These are phyloP conservation scores for Teunomyces atbi DNA, from an alignment of 805 yeast genomes.

Conservation along the genomic window DNA sequence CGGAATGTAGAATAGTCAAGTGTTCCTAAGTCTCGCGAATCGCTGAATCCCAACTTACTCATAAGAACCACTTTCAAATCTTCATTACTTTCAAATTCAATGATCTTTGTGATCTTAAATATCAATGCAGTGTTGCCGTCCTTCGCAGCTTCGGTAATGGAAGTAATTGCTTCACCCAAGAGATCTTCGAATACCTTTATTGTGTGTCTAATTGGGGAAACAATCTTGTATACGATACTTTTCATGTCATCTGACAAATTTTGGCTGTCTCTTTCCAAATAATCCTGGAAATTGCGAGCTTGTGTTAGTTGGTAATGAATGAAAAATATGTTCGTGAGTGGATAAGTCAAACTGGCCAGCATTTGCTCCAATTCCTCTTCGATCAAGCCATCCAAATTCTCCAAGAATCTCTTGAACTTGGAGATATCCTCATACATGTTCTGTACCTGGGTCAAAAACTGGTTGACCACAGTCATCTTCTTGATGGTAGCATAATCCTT, in stretches of 20 bases:
- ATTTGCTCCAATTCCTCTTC: slow-evolving; percentile 41
- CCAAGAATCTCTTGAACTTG: slow-evolving; percentile 50
- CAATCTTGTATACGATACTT: slow-evolving; percentile 59
- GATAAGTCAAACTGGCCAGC: slow-evolving; percentile 31
- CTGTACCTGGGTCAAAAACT: slow-evolving; percentile 69
- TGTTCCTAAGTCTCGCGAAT: slow-evolving; percentile 15
- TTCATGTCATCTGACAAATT: slow-evolving; percentile 60
- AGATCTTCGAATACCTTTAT: slow-evolving; percentile 62
- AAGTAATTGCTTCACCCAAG: slow-evolving; percentile 61
- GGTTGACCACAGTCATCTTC: slow-evolving; percentile 64
- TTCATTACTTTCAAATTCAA: slow-evolving; percentile 77
- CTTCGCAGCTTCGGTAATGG: slow-evolving; percentile 69
- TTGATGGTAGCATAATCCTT: slow-evolving; percentile 67
- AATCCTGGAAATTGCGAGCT: slow-evolving; percentile 77
- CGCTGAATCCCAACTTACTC: slow-evolving; percentile 25
- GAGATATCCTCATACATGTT: slow-evolving; percentile 62
- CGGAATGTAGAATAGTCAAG: slow-evolving; percentile 30
- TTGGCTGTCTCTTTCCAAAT: slow-evolving; percentile 54
- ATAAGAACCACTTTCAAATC: slow-evolving; percentile 54
- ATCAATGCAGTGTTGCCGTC: slow-evolving; percentile 67
- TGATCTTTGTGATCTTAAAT: slow-evolving; percentile 68
- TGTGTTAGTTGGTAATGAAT: slow-evolving; percentile 71
- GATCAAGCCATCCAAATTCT: slow-evolving; percentile 52
- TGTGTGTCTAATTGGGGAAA: slow-evolving; percentile 44
- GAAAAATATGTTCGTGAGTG: slow-evolving; percentile 54